Percentiles rank a stretch among this genome's conserved stretches.
These are phyloP conservation scores for Bipolaris bicolor DNA, from an alignment of 2,329 filamentous ascomycete genomes.

Conservation along the genomic window DNA sequence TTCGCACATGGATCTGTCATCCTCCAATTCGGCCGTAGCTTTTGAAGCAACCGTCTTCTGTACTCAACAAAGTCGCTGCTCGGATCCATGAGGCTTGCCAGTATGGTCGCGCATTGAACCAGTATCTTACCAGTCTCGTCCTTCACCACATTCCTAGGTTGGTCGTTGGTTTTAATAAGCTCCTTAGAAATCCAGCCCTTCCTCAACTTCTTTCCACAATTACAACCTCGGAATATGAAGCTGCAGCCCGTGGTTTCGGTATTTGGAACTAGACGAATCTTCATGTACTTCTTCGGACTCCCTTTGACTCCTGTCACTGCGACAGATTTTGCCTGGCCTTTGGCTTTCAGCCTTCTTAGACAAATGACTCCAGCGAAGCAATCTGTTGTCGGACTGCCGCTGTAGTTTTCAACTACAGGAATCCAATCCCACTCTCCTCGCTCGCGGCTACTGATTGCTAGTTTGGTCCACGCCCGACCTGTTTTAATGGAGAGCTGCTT, in stretches of 20 bases:
- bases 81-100: conserved; percentile 10
- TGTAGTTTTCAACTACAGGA: conserved; percentile 5
- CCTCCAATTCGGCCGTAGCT: conserved; percentile 7
- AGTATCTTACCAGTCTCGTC: conserved; percentile 14
- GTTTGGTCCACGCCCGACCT: conserved; percentile 5
- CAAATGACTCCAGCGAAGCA: conserved; percentile 6
- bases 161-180: conserved; percentile 2
- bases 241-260: background rate
- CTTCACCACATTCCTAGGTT: background rate
- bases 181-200: background rate
- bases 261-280: background rate
- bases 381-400: background rate
- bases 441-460: conserved; percentile 9
- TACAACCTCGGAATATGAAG: conserved; percentile 7
- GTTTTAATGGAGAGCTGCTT: conserved; percentile 2
- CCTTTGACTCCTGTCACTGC: conserved; percentile 4
- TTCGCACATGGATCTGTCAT: conserved; percentile 9
- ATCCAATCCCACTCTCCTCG: conserved; percentile 13
- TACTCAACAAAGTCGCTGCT: background rate
- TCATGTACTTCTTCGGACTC: conserved; percentile 10
- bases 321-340: conserved; percentile 3
- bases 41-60: background rate
- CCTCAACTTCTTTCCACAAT: conserved; percentile 8
- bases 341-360: conserved; percentile 2
- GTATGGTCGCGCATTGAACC: conserved; percentile 7